Evolutionary conservation across 495 filamentous ascomycete species (phyloP), one percentile per base, ranked within the genome.

Genomic region (Lasiosphaeria ovina): DNA sequence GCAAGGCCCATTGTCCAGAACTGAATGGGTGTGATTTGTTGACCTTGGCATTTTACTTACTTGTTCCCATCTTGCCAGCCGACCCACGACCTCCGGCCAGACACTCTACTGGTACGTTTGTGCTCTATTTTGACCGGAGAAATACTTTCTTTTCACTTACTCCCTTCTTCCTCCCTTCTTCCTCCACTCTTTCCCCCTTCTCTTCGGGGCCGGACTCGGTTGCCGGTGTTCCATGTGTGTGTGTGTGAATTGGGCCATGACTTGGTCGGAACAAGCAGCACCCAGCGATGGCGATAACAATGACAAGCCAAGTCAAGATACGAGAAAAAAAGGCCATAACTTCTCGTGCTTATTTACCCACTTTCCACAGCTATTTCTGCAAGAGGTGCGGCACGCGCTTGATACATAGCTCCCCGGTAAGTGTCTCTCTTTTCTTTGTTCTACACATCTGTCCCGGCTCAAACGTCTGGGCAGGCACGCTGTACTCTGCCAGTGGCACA

Each of bases 301-400:
- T 24, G 24, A 24, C 24, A 24, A 24, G 24, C 24, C 24, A 24
- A 24, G 24, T 24, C 24, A 24, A 24, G 24, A 24, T 24, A 24
- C 24, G 24, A 24, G 24, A 24, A 24, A 24, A 24, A 24, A 0
- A 24, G 24, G 24, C 24, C 24, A 2, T n/a, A 24, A 24, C 24
- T 24, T 24, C 24, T 24, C 24, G 24, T 24, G 24, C 12, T 53
- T 35, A 34, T 33, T 53, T 8, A 53, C 3, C 48, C 31, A 31
- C 16, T 24, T 42, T 5, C 40, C 11, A 49, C 55, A 64, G 62
- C 59, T 80, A 85, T 56, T 87, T 88, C 59, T 88, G 85, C 64
- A 81, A 77, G 51, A 72, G 68, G 14, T 88, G 85, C 68, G 85
- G 85, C 0, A 81, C 84, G 0, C 69, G 85, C 5, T 53, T 88